Base-by-base conservation (phyloP, 495 filamentous ascomycete genomes). In the Daldinia caldariorum region DNA sequence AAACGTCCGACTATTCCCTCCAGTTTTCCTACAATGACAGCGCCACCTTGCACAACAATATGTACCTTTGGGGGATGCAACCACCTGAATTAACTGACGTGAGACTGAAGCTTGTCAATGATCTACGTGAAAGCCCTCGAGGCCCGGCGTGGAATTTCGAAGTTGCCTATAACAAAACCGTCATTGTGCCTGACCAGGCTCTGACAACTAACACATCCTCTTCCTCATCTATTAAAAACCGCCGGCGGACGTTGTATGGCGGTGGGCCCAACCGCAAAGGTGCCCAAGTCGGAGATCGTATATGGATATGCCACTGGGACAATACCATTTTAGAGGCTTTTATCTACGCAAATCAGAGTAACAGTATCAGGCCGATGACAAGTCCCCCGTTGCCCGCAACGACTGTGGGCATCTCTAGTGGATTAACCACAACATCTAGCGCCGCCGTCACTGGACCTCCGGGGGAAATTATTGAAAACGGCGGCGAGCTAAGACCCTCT, bases 291-390 rank as follows among this genome's bases (percentile, higher is more conserved):
- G 88, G 89, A 0, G 89, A 94, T 38, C 87, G 85, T 57, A 90
- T 92, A 1, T 97, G 94, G 94, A 89, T 92, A 70, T 97, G 94
- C 77, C 90, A 85, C 73, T 97, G 92, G 92, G 94, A 94, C 65
- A 83, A 87, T 5, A 97, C 93, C 0, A 83, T 88, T 50, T 81
- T 97, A 51, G 92, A 97, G 69, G 83, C 89, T 16, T 95, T 94
- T 76, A 88, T 97, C 63, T 97, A 94, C 75, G 81, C 90, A 60
- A 85, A 86, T 51, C 84, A 90, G 69, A 88, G 84, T 67, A 80
- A 80, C 53, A 83, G 80, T 63, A 74, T 77, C 14, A 77, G 63
- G 71, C 39, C 71, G 67, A 22, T 61, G 38, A 18, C 60, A 13
- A 71, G 74, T 61, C 31, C 79, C 16, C 63, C 76, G 12, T 65